Evolutionary conservation across 176 grass and related monocot species (phyloP).

Genomic region (Puccinellia tenuiflora): DNA sequence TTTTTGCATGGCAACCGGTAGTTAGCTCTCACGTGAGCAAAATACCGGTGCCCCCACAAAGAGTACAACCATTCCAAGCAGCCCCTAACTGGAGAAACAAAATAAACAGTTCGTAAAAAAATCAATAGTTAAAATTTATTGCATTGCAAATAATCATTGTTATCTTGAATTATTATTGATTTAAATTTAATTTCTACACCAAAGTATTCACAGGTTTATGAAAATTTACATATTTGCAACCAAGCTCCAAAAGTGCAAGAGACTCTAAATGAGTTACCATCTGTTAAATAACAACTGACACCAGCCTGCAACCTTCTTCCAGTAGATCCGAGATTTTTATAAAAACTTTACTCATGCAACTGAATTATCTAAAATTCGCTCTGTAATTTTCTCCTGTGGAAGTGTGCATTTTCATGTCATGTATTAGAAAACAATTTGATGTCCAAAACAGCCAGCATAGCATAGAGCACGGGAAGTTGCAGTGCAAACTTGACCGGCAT

Average conservation of each 20-base stretch:
- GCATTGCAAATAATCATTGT: neutral
- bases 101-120: neutral
- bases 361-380: constrained; percentile 55
- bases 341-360: constrained; percentile 57
- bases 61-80: neutral
- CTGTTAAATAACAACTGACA: constrained; percentile 64
- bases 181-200: neutral
- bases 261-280: constrained; percentile 43
- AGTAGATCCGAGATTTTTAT: constrained; percentile 86
- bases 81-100: neutral
- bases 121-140: neutral
- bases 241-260: constrained; percentile 2
- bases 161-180: neutral
- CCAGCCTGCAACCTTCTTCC: constrained; percentile 79
- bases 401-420: constrained; percentile 23
- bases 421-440: neutral
- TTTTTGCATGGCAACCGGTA: too few relatives aligned
- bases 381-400: constrained; percentile 57
- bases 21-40: too few relatives aligned
- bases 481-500: constrained; percentile 81
- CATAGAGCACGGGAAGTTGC: constrained; percentile 70
- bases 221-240: constrained; percentile 4
- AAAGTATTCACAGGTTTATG: neutral
- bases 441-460: constrained; percentile 9
- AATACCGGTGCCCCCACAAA: neutral